A percentile compares a stretch with the other conserved stretches of the same genome.
Evolutionary conservation across 139 green algal genomes (phyloP).

Genomic region (Haematococcus sp.): DNA sequence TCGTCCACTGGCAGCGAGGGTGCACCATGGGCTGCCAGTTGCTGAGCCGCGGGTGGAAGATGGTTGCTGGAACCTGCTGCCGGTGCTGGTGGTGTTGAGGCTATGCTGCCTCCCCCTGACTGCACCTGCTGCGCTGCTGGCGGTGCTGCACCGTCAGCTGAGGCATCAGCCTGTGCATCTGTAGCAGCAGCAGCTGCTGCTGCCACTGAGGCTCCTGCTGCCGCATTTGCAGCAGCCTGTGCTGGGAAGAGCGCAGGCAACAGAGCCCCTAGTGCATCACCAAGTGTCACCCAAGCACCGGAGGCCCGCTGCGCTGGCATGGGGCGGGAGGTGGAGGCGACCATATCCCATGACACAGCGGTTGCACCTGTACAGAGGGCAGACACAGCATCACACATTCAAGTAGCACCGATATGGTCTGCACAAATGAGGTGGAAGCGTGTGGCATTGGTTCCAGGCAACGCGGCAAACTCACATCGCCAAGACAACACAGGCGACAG

Average conservation of each 20-base stretch:
- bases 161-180: no score
- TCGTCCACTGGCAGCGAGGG: no score
- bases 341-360: constrained; percentile 22
- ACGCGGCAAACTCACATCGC: no score
- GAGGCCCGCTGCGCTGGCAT: constrained; percentile 15
- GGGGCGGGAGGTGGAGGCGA: constrained; percentile 31
- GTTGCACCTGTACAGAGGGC: neutral
- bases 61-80: neutral
- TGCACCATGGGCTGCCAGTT: no score
- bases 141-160: neutral
- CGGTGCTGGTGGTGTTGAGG: constrained; percentile 11
- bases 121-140: constrained; percentile 12
- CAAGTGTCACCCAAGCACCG: constrained; percentile 29
- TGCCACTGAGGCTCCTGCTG: neutral
- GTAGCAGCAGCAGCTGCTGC: constrained; percentile 9
- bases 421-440: no score
- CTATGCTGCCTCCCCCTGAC: neutral
- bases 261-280: constrained; percentile 26
- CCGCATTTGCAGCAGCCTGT: neutral
- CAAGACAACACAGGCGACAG: no score
- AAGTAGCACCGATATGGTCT: no score
- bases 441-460: no score
- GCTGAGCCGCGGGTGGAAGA: neutral
- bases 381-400: constrained; percentile 2
- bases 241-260: constrained; percentile 23